These are phyloP conservation scores for Populus alba DNA, from an alignment of 345 rosid genomes.

Conservation along the genomic window DNA sequence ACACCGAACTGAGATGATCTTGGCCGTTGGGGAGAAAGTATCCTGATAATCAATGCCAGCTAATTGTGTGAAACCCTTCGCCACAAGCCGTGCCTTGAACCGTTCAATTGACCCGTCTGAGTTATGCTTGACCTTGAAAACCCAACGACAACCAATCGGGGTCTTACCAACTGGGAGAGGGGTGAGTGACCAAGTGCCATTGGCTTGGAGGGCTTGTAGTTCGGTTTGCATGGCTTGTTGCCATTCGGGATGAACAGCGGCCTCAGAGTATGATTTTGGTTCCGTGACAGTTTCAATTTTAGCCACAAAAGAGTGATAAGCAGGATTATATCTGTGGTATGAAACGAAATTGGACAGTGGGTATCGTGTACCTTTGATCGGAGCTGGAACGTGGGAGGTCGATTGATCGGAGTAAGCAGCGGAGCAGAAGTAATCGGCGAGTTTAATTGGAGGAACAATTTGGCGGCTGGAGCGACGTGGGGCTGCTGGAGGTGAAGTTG, in stretches of 20 bases:
- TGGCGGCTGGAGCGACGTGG: not conserved
- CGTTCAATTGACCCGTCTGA: not conserved
- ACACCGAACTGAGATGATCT: too few species aligned
- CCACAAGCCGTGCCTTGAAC: too few species aligned
- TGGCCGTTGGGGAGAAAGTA: too few species aligned
- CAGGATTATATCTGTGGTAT: not conserved
- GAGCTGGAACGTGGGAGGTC: not conserved
- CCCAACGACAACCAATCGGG: not conserved
- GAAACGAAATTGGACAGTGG: slow-evolving; percentile 3
- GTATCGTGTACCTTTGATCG: slow-evolving; percentile 4
- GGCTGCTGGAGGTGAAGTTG: not conserved
- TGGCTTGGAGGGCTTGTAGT: not conserved
- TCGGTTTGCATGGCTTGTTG: not conserved
- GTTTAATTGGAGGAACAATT: not conserved
- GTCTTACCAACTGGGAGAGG: not conserved
- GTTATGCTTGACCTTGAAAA: not conserved
- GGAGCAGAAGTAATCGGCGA: not conserved
- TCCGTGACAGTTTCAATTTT: not conserved
- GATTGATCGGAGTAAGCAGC: not conserved
- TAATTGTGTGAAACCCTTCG: too few species aligned
- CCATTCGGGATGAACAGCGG: not conserved
- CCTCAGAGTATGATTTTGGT: not conserved
- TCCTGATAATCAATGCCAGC: too few species aligned
- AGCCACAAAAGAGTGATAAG: not conserved
- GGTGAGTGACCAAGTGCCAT: not conserved